A percentile compares a stretch with the other conserved stretches of the same genome.
Conservation (phyloP, 106 monocot genomes). For the Acanthochlamys bracteata region DNA sequence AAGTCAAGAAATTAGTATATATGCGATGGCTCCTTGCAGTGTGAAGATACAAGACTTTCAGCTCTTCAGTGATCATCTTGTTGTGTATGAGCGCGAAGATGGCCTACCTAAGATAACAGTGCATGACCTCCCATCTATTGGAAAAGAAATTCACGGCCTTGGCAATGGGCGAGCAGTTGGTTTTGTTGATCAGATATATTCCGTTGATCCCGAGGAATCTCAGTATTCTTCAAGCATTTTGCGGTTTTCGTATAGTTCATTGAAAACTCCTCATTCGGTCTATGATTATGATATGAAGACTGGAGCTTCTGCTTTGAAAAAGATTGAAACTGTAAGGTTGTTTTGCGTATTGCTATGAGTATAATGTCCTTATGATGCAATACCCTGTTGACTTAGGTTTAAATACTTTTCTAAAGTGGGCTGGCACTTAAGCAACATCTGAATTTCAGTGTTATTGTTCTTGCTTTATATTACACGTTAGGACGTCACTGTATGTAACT, state of each 20-base stretch:
- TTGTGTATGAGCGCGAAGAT: slow-evolving; percentile 60
- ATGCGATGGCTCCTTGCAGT: slow-evolving; percentile 27
- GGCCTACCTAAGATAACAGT: slow-evolving; percentile 53
- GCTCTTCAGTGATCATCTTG: slow-evolving; percentile 59
- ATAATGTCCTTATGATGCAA: too few relatives aligned
- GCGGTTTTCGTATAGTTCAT: slow-evolving; percentile 61
- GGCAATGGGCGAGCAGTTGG: slow-evolving; percentile 33
- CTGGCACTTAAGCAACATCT: too few relatives aligned
- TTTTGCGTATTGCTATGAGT: neutral
- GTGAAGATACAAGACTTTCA: slow-evolving; percentile 60
- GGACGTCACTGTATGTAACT: too few relatives aligned
- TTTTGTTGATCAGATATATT: slow-evolving; percentile 62
- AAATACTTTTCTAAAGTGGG: too few relatives aligned
- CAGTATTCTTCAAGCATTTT: slow-evolving; percentile 47
- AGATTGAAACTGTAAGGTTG: slow-evolving; percentile 58
- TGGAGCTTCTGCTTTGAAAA: slow-evolving; percentile 55
- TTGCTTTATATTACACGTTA: too few relatives aligned
- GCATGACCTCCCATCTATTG: slow-evolving; percentile 43
- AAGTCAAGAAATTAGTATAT: neutral
- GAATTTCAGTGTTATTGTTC: too few relatives aligned
- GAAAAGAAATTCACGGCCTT: slow-evolving; percentile 35
- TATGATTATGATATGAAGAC: slow-evolving; percentile 70
- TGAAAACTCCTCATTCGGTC: slow-evolving; percentile 53
- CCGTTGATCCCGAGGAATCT: slow-evolving; percentile 34
- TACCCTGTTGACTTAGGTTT: too few relatives aligned